Conservation (phyloP, 1,284 basidiomycete genomes). For the Pterulicium gracile region DNA sequence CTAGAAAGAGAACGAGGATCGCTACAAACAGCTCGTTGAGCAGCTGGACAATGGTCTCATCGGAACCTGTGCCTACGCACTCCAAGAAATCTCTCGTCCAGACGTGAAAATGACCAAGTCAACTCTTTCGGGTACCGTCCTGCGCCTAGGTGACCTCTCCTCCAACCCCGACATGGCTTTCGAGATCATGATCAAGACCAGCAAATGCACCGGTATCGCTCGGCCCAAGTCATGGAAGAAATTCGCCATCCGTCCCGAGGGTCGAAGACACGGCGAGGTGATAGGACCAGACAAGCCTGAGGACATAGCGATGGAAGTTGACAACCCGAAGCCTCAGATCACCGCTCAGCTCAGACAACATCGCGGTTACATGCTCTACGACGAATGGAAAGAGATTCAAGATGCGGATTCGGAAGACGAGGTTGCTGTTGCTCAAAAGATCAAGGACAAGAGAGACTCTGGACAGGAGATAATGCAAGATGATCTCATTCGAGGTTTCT, state of each 20-base stretch:
- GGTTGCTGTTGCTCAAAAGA: slow-evolving; percentile 17
- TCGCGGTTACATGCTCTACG: slow-evolving; percentile 48
- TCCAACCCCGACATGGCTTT: slow-evolving; percentile 58
- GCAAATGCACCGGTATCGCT: slow-evolving; percentile 73
- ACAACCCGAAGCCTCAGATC: slow-evolving; percentile 22
- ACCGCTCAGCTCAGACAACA: slow-evolving; percentile 48
- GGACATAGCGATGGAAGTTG: slow-evolving; percentile 18
- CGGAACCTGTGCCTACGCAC: slow-evolving; percentile 63
- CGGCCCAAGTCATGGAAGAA: slow-evolving; percentile 78
- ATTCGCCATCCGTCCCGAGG: slow-evolving; percentile 38
- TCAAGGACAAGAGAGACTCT: slow-evolving; percentile 16
- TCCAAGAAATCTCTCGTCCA: slow-evolving; percentile 60
- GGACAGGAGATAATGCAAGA: slow-evolving; percentile 59
- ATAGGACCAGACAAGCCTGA: slow-evolving; percentile 19
- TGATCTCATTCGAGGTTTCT: slow-evolving; percentile 74
- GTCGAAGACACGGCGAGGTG: slow-evolving; percentile 16
- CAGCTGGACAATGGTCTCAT: slow-evolving; percentile 39
- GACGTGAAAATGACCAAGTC: slow-evolving; percentile 64
- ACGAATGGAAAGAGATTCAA: slow-evolving; percentile 19
- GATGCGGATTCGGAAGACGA: slow-evolving; percentile 17
- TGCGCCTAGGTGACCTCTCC: slow-evolving; percentile 70
- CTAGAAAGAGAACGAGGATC: slow-evolving; percentile 70
- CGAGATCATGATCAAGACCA: slow-evolving; percentile 66
- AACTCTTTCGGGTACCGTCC: slow-evolving; percentile 43
- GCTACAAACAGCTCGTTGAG: slow-evolving; percentile 50